These are phyloP conservation scores for Stevia rebaudiana DNA, from an alignment of 140 eudicot genomes.

Conservation along the genomic window DNA sequence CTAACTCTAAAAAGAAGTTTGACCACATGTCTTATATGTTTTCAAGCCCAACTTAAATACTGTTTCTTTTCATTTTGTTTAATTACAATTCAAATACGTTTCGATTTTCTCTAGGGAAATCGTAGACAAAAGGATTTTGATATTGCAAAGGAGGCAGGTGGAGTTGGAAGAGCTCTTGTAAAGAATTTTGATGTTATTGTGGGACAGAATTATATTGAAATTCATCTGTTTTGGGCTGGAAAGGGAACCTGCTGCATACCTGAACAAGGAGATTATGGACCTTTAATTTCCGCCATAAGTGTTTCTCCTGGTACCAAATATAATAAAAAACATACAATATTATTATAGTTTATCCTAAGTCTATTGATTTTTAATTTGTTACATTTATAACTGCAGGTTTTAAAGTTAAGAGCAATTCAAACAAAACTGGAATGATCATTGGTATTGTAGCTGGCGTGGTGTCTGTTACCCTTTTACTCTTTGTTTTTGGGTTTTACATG, in stretches of 20 bases:
- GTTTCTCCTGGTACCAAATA: conserved; percentile 44
- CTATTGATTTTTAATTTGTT: neutral
- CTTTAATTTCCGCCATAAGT: conserved; percentile 66
- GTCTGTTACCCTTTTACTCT: conserved; percentile 26
- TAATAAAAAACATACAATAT: neutral
- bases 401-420: conserved; percentile 25
- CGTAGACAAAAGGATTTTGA: conserved; percentile 54
- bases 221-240: conserved; percentile 92
- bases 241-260: conserved; percentile 94
- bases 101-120: conserved; percentile 42
- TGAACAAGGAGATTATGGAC: conserved; percentile 68
- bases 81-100: neutral
- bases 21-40: neutral
- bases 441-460: conserved; percentile 49
- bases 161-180: conserved; percentile 40
- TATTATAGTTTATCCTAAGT: neutral
- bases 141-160: conserved; percentile 64
- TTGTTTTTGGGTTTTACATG: conserved; percentile 34
- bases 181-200: conserved; percentile 38
- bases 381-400: conserved; percentile 29
- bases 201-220: conserved; percentile 51
- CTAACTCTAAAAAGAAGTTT: too few relatives aligned
- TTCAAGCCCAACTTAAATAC: neutral
- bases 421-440: conserved; percentile 54
- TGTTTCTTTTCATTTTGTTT: neutral